Percentiles rank a stretch among this genome's conserved stretches.
These are phyloP conservation scores for Chytriomyces hyalinus DNA, from an alignment of 192 early-diverging fungal species.

Conservation along the genomic window DNA sequence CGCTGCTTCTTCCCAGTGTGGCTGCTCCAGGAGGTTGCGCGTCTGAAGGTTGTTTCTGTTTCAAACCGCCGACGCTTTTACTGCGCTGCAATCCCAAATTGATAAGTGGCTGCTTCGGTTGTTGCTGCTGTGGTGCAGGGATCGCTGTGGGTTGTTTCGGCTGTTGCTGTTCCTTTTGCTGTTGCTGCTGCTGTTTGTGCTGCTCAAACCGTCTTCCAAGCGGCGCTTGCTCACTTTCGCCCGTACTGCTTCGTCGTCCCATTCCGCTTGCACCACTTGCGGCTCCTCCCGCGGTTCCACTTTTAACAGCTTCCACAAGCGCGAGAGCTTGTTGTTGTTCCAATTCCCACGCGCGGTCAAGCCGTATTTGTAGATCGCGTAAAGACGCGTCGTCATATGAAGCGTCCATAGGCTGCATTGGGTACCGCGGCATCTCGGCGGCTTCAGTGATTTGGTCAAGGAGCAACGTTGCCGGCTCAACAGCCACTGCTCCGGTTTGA, in stretches of 20 bases:
- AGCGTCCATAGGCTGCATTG: background rate
- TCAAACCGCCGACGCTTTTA: background rate
- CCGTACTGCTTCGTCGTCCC: background rate
- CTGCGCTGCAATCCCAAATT: background rate
- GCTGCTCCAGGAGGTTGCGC: background rate
- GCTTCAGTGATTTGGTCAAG: slow-evolving; percentile 18
- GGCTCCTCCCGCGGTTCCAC: background rate
- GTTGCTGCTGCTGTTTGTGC: background rate
- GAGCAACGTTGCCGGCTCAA: background rate
- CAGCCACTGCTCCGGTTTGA: background rate
- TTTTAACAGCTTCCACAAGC: background rate
- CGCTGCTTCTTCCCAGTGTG: background rate
- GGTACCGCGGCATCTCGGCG: background rate
- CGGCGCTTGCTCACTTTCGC: background rate
- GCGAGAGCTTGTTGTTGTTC: slow-evolving; percentile 1
- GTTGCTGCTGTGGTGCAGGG: background rate
- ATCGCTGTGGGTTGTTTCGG: background rate
- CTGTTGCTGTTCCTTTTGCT: background rate
- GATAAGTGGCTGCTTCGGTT: background rate
- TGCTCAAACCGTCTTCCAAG: background rate
- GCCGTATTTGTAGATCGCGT: background rate
- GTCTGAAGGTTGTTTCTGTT: background rate
- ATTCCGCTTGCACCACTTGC: background rate
- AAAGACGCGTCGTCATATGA: slow-evolving; percentile 20
- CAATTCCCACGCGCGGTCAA: slow-evolving; percentile 28